Conservation (phyloP, 2,329 filamentous ascomycete species). For the Scleromitrula shiraiana region DNA sequence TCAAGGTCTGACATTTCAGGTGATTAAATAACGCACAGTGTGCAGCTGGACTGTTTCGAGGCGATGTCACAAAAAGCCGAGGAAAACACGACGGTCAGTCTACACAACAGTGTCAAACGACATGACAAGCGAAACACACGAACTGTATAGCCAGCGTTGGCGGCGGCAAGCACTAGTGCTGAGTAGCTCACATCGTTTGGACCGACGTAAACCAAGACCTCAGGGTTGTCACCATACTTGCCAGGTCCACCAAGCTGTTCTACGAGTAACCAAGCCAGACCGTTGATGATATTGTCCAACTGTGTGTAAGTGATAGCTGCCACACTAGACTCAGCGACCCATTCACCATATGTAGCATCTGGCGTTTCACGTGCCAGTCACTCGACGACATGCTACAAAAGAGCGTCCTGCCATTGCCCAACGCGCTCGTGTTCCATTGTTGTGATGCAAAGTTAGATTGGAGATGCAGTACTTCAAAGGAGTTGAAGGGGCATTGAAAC, state of each 20-base stretch:
- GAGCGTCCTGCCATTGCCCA: background rate
- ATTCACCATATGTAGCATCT: background rate
- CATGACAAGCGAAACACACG: background rate
- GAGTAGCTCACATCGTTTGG: background rate
- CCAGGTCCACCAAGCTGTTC: background rate
- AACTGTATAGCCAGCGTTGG: background rate
- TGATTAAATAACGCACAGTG: background rate
- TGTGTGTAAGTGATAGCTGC: background rate
- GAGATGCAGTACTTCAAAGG: too few relatives aligned
- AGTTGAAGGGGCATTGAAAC: too few relatives aligned
- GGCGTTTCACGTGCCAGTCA: background rate
- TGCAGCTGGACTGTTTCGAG: background rate
- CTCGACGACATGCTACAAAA: background rate
- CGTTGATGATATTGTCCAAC: background rate
- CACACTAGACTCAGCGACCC: background rate
- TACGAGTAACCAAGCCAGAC: conserved; percentile 7
- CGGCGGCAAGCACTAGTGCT: background rate
- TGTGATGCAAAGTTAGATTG: too few relatives aligned
- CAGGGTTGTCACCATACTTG: conserved; percentile 27
- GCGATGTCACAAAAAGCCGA: background rate
- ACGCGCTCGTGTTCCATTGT: background rate
- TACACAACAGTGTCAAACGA: conserved; percentile 5
- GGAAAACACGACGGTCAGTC: conserved; percentile 31
- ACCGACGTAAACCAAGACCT: conserved; percentile 36
- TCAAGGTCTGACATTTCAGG: background rate